Conservation (phyloP, 495 filamentous ascomycete species). For the Xylaria curta region DNA sequence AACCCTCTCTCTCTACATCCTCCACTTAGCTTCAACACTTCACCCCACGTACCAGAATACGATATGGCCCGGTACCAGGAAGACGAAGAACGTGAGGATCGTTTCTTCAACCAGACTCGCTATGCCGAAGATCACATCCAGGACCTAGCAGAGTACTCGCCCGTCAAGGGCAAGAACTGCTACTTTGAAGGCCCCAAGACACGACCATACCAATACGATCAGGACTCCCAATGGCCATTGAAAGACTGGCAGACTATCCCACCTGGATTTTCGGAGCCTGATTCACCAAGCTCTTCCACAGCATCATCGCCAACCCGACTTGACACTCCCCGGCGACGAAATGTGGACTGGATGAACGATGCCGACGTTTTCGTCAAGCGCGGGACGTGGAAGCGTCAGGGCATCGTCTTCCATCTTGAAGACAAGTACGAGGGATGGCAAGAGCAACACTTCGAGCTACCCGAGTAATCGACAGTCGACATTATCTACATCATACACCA, state of each 20-base stretch:
- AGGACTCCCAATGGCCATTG: slow-evolving; percentile 38
- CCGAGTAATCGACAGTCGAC: slow-evolving; percentile 25
- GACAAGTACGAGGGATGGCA: slow-evolving; percentile 30
- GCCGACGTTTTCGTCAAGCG: slow-evolving; percentile 50
- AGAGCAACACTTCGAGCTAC: slow-evolving; percentile 40
- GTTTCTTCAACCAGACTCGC: slow-evolving; percentile 34
- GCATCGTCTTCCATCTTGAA: slow-evolving; percentile 53
- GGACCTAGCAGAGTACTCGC: slow-evolving; percentile 31
- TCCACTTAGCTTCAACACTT: slow-evolving; percentile 38
- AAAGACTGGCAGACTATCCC: slow-evolving; percentile 41
- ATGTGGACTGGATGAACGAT: slow-evolving; percentile 39
- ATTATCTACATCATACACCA: neutral
- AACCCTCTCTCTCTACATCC: slow-evolving; percentile 42
- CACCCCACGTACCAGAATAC: slow-evolving; percentile 36
- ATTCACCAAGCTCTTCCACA: slow-evolving; percentile 27
- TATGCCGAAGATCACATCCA: slow-evolving; percentile 34
- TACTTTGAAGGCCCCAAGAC: slow-evolving; percentile 28
- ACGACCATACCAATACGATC: slow-evolving; percentile 32
- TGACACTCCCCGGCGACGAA: slow-evolving; percentile 28
- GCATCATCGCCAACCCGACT: slow-evolving; percentile 28
- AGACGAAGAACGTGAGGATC: slow-evolving; percentile 36
- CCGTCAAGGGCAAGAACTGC: slow-evolving; percentile 34
- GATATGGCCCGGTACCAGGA: slow-evolving; percentile 31
- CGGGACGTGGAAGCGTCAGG: slow-evolving; percentile 56
- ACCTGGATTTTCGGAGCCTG: slow-evolving; percentile 31